Evolutionary conservation across 1,284 basidiomycete genomes (phyloP).

Genomic region (Sporisorium iseilematis-ciliati): DNA sequence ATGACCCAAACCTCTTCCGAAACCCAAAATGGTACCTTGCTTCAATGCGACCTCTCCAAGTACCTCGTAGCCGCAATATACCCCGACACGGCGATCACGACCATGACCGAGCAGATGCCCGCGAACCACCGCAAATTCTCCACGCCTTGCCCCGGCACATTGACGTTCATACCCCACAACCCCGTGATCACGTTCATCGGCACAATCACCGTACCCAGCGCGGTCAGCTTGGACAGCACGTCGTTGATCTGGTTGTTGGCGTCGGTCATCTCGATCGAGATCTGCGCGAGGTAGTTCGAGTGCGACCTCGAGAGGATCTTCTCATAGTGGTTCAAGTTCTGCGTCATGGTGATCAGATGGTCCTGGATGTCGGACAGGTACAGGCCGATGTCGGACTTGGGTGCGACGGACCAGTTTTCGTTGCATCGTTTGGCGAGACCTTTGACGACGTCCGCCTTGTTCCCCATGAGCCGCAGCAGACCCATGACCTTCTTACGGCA

Average conservation of each 20-base stretch:
- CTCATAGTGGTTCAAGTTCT: slow-evolving; percentile 75
- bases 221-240: slow-evolving; percentile 97
- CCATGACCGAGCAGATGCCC: slow-evolving; percentile 64
- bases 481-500: slow-evolving; percentile 99
- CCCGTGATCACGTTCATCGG: slow-evolving; percentile 72
- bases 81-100: slow-evolving; percentile 64
- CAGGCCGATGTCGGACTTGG: slow-evolving; percentile 95
- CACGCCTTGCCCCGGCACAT: slow-evolving; percentile 66
- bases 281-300: slow-evolving; percentile 80
- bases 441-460: slow-evolving; percentile 99
- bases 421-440: slow-evolving; percentile 96
- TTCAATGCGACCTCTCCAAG: slow-evolving; percentile 51
- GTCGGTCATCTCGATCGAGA: slow-evolving; percentile 76
- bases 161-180: slow-evolving; percentile 69
- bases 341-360: slow-evolving; percentile 99
- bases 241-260: slow-evolving; percentile 99
- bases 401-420: slow-evolving; percentile 98
- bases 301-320: slow-evolving; percentile 98
- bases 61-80: slow-evolving; percentile 68
- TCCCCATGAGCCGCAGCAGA: slow-evolving; percentile 91
- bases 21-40: too few species aligned
- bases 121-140: slow-evolving; percentile 66
- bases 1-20: too few species aligned
- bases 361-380: slow-evolving; percentile 91
- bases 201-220: slow-evolving; percentile 95